Percentiles rank a stretch among this genome's conserved stretches.
These are phyloP conservation scores for Botrytis hyacinthi DNA, from an alignment of 2,329 filamentous ascomycete species.

Conservation along the genomic window DNA sequence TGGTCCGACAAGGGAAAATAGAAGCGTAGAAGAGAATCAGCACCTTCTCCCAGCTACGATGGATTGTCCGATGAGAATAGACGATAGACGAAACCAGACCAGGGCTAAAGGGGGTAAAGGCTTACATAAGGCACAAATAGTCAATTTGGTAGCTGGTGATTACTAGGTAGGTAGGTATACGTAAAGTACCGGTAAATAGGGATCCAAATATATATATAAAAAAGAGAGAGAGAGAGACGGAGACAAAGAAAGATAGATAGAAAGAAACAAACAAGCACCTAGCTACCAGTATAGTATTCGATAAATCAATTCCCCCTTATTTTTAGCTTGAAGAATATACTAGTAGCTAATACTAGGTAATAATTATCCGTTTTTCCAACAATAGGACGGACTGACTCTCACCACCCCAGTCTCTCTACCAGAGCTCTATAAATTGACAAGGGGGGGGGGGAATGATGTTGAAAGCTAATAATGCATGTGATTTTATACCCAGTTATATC, in stretches of 20 bases:
- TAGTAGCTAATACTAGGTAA: background rate
- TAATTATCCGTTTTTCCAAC: background rate
- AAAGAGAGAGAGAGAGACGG: background rate
- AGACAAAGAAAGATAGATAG: fast-evolving
- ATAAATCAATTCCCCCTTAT: background rate
- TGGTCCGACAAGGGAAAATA: background rate
- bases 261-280: too few relatives aligned
- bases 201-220: too few relatives aligned
- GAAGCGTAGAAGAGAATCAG: background rate
- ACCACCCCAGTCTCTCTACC: background rate
- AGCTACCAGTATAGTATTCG: background rate
- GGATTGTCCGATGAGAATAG: background rate
- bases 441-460: background rate
- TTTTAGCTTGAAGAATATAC: background rate
- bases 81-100: background rate
- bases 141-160: background rate
- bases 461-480: background rate
- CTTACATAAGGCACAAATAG: background rate
- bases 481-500: constrained; percentile 10
- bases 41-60: background rate
- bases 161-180: too few relatives aligned
- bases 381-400: background rate
- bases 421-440: too few relatives aligned
- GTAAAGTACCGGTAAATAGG: too few relatives aligned
- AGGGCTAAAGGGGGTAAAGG: background rate